Evolutionary conservation across 73 alveolate genomes (phyloP).

Genomic region (Symbiodinium pilosum): DNA sequence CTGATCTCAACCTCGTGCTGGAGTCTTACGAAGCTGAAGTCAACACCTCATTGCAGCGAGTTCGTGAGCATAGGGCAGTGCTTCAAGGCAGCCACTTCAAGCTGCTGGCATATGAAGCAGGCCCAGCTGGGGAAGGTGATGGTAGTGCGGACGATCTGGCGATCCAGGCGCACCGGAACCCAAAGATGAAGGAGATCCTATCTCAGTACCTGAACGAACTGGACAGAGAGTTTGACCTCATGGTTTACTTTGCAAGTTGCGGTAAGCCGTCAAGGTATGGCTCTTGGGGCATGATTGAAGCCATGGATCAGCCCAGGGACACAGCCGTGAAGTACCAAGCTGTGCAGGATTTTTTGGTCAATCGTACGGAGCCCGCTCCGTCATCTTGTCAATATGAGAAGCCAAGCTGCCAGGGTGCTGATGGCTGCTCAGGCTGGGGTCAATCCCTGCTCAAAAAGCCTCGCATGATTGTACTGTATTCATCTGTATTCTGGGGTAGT

Average conservation of each 20-base stretch:
- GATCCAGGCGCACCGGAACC: conserved; percentile 74
- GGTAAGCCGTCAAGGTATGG: conserved; percentile 50
- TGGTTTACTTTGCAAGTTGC: conserved; percentile 82
- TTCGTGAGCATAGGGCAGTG: conserved; percentile 45
- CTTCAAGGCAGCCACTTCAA: conserved; percentile 32
- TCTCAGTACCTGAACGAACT: neutral
- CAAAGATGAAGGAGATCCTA: conserved; percentile 52
- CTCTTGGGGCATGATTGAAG: conserved; percentile 84
- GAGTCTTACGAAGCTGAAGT: conserved; percentile 44
- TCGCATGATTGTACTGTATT: too few relatives aligned
- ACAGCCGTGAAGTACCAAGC: conserved; percentile 69
- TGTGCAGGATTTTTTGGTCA: conserved; percentile 39
- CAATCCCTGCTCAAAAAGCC: neutral
- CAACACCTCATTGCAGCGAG: conserved; percentile 28
- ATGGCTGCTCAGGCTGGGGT: conserved; percentile 68
- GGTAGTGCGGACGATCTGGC: conserved; percentile 81
- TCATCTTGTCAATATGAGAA: neutral
- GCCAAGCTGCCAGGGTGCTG: conserved; percentile 44
- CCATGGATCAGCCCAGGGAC: conserved; percentile 81
- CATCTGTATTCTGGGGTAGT: too few relatives aligned
- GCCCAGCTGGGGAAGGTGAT: conserved; percentile 87
- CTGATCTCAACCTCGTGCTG: conserved; percentile 30
- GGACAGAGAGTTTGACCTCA: conserved; percentile 52
- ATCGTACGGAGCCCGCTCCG: conserved; percentile 17
- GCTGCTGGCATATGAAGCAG: conserved; percentile 44